Evolutionary conservation across 2,329 filamentous ascomycete species (phyloP).

Genomic region (Sporothrix schenckii): DNA sequence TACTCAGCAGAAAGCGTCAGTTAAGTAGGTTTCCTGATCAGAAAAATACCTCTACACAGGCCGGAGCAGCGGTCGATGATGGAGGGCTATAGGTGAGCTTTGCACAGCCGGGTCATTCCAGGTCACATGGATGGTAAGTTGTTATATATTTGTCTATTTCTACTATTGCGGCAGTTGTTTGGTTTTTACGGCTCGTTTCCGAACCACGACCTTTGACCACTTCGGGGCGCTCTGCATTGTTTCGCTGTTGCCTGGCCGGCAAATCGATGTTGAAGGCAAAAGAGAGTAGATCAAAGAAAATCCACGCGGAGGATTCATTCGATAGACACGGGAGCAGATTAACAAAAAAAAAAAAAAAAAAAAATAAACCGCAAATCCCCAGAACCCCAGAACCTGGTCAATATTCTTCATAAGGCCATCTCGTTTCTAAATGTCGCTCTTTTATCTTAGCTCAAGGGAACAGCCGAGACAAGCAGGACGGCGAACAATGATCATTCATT

Average conservation of each 20-base stretch:
- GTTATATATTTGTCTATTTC: not conserved
- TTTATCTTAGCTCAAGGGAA: constrained; percentile 8
- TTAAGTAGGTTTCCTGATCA: not conserved
- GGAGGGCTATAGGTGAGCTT: not conserved
- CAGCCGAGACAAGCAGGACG: constrained; percentile 3
- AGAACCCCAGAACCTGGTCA: not conserved
- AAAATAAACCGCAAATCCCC: not conserved
- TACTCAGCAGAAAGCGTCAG: too few species aligned
- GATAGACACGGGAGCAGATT: not conserved
- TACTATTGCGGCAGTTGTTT: not conserved
- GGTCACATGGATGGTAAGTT: not conserved
- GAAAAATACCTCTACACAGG: constrained; percentile 3
- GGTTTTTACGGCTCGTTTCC: not conserved
- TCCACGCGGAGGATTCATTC: not conserved
- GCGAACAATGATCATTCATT: not conserved
- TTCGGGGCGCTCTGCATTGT: not conserved
- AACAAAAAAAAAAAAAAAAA: too few species aligned
- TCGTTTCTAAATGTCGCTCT: not conserved
- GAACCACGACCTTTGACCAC: not conserved
- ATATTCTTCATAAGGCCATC: too few species aligned
- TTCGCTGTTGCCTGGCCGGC: not conserved
- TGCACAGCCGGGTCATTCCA: not conserved
- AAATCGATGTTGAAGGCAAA: not conserved
- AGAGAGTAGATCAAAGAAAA: not conserved
- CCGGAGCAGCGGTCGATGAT: not conserved